Evolutionary conservation across 148 eudicot species (phyloP).

Genomic region (Fagopyrum homotropicum): DNA sequence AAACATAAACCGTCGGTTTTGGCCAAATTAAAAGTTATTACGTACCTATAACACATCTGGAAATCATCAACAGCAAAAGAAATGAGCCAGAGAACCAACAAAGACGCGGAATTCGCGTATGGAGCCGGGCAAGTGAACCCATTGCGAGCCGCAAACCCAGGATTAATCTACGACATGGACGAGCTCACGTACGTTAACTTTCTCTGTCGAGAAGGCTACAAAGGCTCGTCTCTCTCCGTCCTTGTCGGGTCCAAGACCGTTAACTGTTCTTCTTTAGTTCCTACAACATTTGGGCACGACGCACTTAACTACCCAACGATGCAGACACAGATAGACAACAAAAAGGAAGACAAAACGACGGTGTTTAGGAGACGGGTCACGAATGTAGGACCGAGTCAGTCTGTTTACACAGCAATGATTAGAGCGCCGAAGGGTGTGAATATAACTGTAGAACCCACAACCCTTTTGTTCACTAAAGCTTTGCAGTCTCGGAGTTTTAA

Average conservation of each 20-base stretch:
- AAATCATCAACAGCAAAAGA: background rate
- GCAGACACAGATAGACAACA: slow-evolving; percentile 43
- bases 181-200: slow-evolving; percentile 66
- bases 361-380: slow-evolving; percentile 63
- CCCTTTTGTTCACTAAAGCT: slow-evolving; percentile 34
- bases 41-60: background rate
- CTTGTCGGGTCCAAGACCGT: slow-evolving; percentile 45
- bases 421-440: slow-evolving; percentile 49
- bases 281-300: slow-evolving; percentile 49
- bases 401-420: slow-evolving; percentile 52
- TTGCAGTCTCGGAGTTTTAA: slow-evolving; percentile 40
- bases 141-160: slow-evolving; percentile 59
- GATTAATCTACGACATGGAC: slow-evolving; percentile 75
- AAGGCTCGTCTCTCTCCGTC: slow-evolving; percentile 38
- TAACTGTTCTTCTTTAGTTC: slow-evolving; percentile 61
- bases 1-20: no score
- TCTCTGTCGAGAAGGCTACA: slow-evolving; percentile 68
- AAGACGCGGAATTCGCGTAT: slow-evolving; percentile 67
- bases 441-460: slow-evolving; percentile 50
- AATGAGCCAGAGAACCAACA: slow-evolving; percentile 22
- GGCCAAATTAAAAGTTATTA: no score
- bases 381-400: slow-evolving; percentile 53
- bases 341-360: slow-evolving; percentile 25
- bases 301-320: slow-evolving; percentile 90
- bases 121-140: slow-evolving; percentile 87